Base-by-base conservation (phyloP, 352 stramenopile species). In the Phytopythium sindhum region DNA sequence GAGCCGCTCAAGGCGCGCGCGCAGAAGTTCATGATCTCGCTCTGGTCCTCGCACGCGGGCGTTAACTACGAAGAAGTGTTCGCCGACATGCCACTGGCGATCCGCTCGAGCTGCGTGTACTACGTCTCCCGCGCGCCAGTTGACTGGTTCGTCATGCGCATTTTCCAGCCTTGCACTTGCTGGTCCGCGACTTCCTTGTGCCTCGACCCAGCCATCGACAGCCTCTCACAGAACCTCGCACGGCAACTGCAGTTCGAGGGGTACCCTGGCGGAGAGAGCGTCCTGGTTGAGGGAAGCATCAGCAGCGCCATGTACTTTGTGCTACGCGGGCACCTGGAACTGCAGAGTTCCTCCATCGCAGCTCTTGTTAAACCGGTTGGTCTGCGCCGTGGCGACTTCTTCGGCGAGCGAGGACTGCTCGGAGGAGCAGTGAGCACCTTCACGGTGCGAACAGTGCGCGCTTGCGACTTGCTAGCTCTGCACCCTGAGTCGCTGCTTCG, bases 291-390 rank as follows among this genome's bases (percentile, higher is more conserved):
- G 68, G 83, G 83, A 0, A 82, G 68, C 24, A 86, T 90, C 58
- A 57, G 72, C 9, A 76, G 73, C 37, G 70, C 77, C 19, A 87
- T 89, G 78, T 90, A 88, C 61, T 90, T 90, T 62, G 83, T 91
- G 39, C 58, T 92, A 14, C 76, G 78, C 7, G 83, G 83, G 0
- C 54, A 84, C 17, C 65, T 92, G 4, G 73, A 77, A 8, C 62
- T 76, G 9, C 64, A 82, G 31, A 69, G 72, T 37, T 57, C 68
- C 10, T 66, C 71, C 4, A 35, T 78, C 21, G 23, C 64, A 6
- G 52, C 65, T 5, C 65, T 78, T 4, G 61, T 57, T 4, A 63
- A 52, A 31, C 72, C 68, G 6, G 61, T 74, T 17, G 61, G 53
- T 6, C 62, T 77, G 14, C 67, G 65, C 10, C 66, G 69, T 8